phyloP scores from a whole-genome alignment of 129 eudicot genomes.

The Flaveria trinervia region DNA sequence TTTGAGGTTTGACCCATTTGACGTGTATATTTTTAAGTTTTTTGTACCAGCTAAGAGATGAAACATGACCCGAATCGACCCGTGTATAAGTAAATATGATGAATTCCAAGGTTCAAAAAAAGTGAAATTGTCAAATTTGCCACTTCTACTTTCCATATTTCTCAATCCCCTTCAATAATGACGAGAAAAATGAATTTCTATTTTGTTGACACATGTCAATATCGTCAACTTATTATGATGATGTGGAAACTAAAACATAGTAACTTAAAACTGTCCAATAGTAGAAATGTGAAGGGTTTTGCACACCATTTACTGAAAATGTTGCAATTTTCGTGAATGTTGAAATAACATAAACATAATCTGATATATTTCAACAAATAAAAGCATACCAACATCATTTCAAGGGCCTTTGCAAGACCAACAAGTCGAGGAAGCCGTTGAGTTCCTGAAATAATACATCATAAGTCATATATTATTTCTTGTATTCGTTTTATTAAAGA shows the following conservation, averaged over 20 bases:
- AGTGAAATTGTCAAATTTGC: background rate
- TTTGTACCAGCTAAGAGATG: background rate
- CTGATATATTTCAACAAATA: background rate
- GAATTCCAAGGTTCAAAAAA: background rate
- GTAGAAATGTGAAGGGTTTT: background rate
- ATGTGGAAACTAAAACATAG: background rate
- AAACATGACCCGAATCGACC: background rate
- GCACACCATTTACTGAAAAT: background rate
- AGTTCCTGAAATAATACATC: constrained; percentile 62
- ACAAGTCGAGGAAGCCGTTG: constrained; percentile 99
- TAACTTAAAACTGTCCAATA: constrained; percentile 3
- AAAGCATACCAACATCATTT: constrained; percentile 88
- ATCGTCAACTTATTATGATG: background rate
- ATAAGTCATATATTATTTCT: constrained; percentile 8
- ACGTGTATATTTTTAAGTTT: background rate
- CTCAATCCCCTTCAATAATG: constrained; percentile 7
- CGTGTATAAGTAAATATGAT: background rate
- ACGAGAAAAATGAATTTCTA: background rate
- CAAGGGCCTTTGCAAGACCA: constrained; percentile 90
- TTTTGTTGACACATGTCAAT: constrained; percentile 14
- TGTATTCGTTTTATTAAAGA: background rate
- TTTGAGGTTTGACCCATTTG: background rate
- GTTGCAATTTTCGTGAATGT: constrained; percentile 15
- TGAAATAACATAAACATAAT: constrained; percentile 1
- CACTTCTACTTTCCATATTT: constrained; percentile 1